Conservation (phyloP, 1,284 basidiomycete species). For the Apiotrichum brassicae region DNA sequence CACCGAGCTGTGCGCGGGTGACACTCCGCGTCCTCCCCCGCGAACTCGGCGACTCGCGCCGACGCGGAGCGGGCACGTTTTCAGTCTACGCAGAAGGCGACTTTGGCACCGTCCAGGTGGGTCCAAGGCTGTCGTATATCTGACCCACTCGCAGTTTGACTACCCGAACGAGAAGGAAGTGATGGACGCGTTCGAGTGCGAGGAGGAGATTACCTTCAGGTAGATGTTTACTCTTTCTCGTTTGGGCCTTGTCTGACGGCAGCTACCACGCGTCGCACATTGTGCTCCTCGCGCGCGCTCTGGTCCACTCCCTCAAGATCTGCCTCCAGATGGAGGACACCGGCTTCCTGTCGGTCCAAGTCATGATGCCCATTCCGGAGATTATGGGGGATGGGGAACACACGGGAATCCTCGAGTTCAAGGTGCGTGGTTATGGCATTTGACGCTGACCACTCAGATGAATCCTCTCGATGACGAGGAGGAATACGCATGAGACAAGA, state of each 20-base stretch:
- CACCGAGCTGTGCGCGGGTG: slow-evolving; percentile 72
- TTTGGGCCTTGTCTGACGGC: neutral
- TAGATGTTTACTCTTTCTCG: slow-evolving; percentile 31
- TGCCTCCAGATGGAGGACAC: slow-evolving; percentile 73
- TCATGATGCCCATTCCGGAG: slow-evolving; percentile 61
- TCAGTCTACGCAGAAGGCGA: slow-evolving; percentile 69
- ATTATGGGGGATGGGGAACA: slow-evolving; percentile 48
- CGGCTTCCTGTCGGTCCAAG: slow-evolving; percentile 75
- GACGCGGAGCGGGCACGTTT: slow-evolving; percentile 52
- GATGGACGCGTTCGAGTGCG: slow-evolving; percentile 78
- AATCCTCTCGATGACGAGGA: slow-evolving; percentile 38
- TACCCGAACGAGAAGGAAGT: slow-evolving; percentile 86
- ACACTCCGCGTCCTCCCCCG: slow-evolving; percentile 65
- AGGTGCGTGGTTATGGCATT: slow-evolving; percentile 52
- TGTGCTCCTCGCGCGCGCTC: slow-evolving; percentile 59
- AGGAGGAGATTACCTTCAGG: slow-evolving; percentile 63
- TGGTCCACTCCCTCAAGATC: slow-evolving; percentile 74
- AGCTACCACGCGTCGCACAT: slow-evolving; percentile 78
- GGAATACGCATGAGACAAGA: too few species aligned
- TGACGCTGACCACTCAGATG: slow-evolving; percentile 25
- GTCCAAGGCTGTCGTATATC: slow-evolving; percentile 10
- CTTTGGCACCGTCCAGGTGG: slow-evolving; percentile 74
- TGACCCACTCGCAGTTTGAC: slow-evolving; percentile 61
- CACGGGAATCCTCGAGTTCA: slow-evolving; percentile 70
- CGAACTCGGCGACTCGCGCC: slow-evolving; percentile 10